Evolutionary conservation across 2,329 filamentous ascomycete species (phyloP).

Genomic region (Aspergillus sp.): DNA sequence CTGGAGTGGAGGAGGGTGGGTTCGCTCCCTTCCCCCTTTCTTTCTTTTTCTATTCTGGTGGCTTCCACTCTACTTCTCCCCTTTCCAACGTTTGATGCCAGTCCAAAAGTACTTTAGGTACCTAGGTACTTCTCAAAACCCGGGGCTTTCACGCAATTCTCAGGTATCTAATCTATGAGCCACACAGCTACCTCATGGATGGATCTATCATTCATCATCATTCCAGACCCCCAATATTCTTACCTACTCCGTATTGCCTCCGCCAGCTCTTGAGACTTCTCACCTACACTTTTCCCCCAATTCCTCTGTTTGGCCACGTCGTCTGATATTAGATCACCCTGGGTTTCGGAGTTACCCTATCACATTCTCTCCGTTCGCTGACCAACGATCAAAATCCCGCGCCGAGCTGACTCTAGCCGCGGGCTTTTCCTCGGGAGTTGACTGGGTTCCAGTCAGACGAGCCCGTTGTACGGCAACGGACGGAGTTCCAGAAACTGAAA

Average conservation of each 20-base stretch:
- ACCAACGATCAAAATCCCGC: neutral
- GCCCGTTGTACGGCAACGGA: neutral
- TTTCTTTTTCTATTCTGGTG: conserved; percentile 19
- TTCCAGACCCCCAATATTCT: neutral
- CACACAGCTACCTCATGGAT: too few relatives aligned
- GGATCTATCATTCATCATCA: neutral
- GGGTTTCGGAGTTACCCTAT: conserved; percentile 1
- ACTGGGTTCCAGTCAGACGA: neutral
- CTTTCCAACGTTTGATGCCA: conserved; percentile 6
- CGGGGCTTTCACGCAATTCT: too few relatives aligned
- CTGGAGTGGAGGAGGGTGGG: conserved; percentile 11
- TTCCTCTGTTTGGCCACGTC: conserved; percentile 1
- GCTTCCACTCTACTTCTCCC: conserved; percentile 1
- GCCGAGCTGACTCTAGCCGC: neutral
- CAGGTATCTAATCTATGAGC: too few relatives aligned
- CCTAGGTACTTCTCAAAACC: neutral
- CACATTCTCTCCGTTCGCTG: neutral
- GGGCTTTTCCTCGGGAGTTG: conserved; percentile 1
- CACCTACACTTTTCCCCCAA: conserved; percentile 4
- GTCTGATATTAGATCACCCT: neutral
- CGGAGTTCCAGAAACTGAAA: neutral
- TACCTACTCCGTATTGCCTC: neutral
- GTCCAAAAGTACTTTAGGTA: neutral
- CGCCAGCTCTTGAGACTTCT: neutral
- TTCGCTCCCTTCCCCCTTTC: conserved; percentile 24